Evolutionary conservation across 805 yeast genomes (phyloP).

Genomic region (Isabelozyma heimii): DNA sequence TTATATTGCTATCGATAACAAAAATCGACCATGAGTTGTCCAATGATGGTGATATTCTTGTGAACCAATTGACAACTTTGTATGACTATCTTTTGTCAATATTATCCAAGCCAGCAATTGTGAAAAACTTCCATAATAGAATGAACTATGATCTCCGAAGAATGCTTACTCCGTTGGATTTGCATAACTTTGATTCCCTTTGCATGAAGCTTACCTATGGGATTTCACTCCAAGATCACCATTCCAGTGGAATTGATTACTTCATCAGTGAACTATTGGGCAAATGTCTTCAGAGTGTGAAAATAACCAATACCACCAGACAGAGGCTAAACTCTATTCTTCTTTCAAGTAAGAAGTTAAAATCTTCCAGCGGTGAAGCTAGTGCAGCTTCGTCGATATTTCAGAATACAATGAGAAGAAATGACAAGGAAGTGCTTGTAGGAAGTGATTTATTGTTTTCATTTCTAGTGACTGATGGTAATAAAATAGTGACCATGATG

Average conservation of each 20-base stretch:
- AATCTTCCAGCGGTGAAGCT: slow-evolving; percentile 3
- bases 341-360: slow-evolving; percentile 26
- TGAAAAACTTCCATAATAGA: slow-evolving; percentile 63
- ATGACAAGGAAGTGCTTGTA: slow-evolving; percentile 10
- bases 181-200: slow-evolving; percentile 65
- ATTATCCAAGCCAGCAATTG: slow-evolving; percentile 74
- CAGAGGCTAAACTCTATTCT: slow-evolving; percentile 55
- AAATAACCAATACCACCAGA: slow-evolving; percentile 57
- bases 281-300: slow-evolving; percentile 27
- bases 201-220: slow-evolving; percentile 37
- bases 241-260: slow-evolving; percentile 17
- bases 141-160: slow-evolving; percentile 81
- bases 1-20: slow-evolving; percentile 70
- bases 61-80: slow-evolving; percentile 63
- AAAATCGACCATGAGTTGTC: slow-evolving; percentile 50
- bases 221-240: slow-evolving; percentile 8
- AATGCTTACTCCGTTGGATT: slow-evolving; percentile 71
- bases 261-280: slow-evolving; percentile 28
- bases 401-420: neutral
- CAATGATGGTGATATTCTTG: slow-evolving; percentile 14
- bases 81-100: slow-evolving; percentile 81
- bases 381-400: neutral
- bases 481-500: slow-evolving; percentile 64
- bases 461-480: slow-evolving; percentile 60
- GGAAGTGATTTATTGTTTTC: slow-evolving; percentile 68